A percentile compares a stretch with the other conserved stretches of the same genome.
Conservation (phyloP, 805 yeast genomes). For the Huiozyma sinensis region DNA sequence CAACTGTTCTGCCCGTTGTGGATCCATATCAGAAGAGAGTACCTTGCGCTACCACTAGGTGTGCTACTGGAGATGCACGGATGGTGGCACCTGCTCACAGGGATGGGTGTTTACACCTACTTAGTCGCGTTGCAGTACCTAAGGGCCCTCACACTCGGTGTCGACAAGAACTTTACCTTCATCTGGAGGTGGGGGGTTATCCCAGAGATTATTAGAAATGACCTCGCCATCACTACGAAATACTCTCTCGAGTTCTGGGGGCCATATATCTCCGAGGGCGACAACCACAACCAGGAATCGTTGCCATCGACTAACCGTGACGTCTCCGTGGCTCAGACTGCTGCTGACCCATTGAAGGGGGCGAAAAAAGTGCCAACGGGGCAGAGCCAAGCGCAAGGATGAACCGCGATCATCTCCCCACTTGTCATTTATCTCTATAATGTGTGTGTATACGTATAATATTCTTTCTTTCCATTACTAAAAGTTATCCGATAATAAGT, state of each 20-base stretch:
- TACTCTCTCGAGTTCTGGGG: slow-evolving; percentile 19
- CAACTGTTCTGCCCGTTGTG: slow-evolving; percentile 63
- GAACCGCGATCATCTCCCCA: too few species aligned
- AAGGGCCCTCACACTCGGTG: slow-evolving; percentile 52
- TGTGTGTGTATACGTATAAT: not conserved
- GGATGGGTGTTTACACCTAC: slow-evolving; percentile 79
- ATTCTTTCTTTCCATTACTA: not conserved
- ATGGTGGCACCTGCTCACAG: slow-evolving; percentile 93
- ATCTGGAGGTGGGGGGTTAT: slow-evolving; percentile 49
- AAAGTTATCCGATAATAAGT: too few species aligned
- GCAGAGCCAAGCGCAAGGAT: not conserved
- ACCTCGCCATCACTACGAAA: slow-evolving; percentile 13
- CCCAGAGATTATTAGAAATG: slow-evolving; percentile 36
- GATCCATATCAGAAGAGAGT: slow-evolving; percentile 44
- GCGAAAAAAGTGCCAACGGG: not conserved
- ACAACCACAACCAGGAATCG: not conserved
- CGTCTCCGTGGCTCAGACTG: not conserved
- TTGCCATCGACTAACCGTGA: too few species aligned
- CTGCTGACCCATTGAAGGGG: not conserved
- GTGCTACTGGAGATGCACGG: slow-evolving; percentile 84
- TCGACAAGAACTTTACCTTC: slow-evolving; percentile 44
- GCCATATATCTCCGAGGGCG: slow-evolving; percentile 5
- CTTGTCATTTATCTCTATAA: too few species aligned
- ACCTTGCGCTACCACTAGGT: slow-evolving; percentile 74
- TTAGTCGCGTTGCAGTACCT: slow-evolving; percentile 69